A percentile compares a stretch with the other conserved stretches of the same genome.
Evolutionary conservation across 192 early-diverging fungal genomes (phyloP).

Genomic region (Coemansia sp.): DNA sequence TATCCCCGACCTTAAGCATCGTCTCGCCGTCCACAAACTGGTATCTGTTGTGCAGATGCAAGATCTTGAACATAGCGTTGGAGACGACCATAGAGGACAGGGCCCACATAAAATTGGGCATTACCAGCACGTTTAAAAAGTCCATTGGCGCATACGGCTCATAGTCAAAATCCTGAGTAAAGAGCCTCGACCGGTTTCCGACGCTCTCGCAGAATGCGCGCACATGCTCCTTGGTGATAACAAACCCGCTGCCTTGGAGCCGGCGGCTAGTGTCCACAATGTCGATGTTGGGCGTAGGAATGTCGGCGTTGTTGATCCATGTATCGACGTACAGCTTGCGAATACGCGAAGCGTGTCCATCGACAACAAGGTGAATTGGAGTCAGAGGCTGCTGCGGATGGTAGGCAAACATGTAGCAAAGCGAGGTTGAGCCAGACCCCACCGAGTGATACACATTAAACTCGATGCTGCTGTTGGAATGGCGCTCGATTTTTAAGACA

Average conservation of each 20-base stretch:
- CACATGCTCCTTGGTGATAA: conserved; percentile 72
- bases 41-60: conserved; percentile 85
- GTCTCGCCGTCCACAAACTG: conserved; percentile 61
- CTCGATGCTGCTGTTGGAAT: background rate
- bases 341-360: background rate
- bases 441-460: background rate
- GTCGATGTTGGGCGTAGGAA: background rate
- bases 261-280: background rate
- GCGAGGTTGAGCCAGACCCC: background rate
- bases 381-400: background rate
- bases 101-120: conserved; percentile 72
- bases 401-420: conserved; percentile 2
- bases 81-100: conserved; percentile 57
- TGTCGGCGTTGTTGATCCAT: conserved; percentile 12
- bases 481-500: background rate
- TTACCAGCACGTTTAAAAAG: conserved; percentile 78
- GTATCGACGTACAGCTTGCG: conserved; percentile 3
- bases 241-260: background rate
- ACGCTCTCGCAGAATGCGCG: conserved; percentile 74
- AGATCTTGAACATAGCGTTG: conserved; percentile 73
- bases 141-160: conserved; percentile 77
- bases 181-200: conserved; percentile 61
- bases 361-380: conserved; percentile 16
- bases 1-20: conserved; percentile 68
- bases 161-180: conserved; percentile 45